phyloP scores from a whole-genome alignment of 371 early-diverging fungal species.

The Lichtheimia corymbifera region DNA sequence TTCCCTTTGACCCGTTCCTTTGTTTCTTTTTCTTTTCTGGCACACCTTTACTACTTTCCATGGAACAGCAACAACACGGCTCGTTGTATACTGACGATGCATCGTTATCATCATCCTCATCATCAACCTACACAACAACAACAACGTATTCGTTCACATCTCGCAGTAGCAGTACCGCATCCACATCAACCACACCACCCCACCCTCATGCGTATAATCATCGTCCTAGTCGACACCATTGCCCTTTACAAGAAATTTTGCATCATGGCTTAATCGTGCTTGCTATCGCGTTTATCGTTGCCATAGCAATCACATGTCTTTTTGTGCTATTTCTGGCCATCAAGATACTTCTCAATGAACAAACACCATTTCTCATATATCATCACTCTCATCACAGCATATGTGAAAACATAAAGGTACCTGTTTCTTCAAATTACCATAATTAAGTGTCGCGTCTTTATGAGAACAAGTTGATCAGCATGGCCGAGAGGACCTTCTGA shows the following conservation, averaged over 20 bases:
- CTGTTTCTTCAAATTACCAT: too few species aligned
- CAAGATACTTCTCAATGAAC: too few species aligned
- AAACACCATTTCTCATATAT: too few species aligned
- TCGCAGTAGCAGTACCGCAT: constrained; percentile 6
- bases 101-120: background rate
- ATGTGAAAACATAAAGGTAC: too few species aligned
- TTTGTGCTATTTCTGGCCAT: constrained; percentile 32
- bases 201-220: background rate
- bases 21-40: background rate
- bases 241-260: background rate
- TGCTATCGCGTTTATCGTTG: background rate
- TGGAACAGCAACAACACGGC: background rate
- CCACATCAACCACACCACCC: background rate
- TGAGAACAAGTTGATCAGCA: too few species aligned
- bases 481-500: too few species aligned
- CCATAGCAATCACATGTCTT: constrained; percentile 14
- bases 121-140: background rate
- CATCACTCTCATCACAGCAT: too few species aligned
- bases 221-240: background rate
- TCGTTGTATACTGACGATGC: background rate
- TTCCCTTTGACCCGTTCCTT: background rate
- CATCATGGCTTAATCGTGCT: background rate
- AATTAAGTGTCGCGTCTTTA: too few species aligned
- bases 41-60: background rate
- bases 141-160: background rate